phyloP scores from a whole-genome alignment of 2,329 filamentous ascomycete species.

The Aureobasidium sp. region DNA sequence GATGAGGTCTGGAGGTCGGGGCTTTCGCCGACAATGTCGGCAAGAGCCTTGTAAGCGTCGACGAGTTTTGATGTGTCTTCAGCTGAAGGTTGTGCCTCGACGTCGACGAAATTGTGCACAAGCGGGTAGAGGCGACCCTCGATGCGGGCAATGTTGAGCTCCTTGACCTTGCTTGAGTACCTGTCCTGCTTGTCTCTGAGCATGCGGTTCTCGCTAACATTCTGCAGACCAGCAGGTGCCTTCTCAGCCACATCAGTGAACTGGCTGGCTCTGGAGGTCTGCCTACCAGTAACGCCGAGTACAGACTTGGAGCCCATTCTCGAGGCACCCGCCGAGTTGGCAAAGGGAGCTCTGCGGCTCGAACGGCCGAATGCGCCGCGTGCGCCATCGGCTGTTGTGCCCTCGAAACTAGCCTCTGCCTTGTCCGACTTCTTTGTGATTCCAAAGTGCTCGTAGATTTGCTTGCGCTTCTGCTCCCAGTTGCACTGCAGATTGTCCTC shows the following conservation, averaged over 20 bases:
- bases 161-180: constrained; percentile 70
- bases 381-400: constrained; percentile 28
- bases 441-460: constrained; percentile 94
- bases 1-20: constrained; percentile 50
- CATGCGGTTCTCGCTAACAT: constrained; percentile 62
- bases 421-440: constrained; percentile 46
- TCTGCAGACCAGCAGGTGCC: constrained; percentile 37
- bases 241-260: constrained; percentile 40
- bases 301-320: constrained; percentile 70
- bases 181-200: constrained; percentile 75
- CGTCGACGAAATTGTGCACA: constrained; percentile 64
- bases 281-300: constrained; percentile 68
- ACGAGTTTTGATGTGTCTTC: constrained; percentile 55
- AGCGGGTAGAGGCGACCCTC: constrained; percentile 62
- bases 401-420: constrained; percentile 25
- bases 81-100: constrained; percentile 63
- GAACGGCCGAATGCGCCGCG: constrained; percentile 44
- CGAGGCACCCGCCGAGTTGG: constrained; percentile 39
- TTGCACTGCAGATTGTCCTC: constrained; percentile 93
- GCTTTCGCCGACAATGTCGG: constrained; percentile 69
- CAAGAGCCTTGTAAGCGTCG: constrained; percentile 74
- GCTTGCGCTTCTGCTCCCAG: constrained; percentile 87
- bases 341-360: constrained; percentile 34
- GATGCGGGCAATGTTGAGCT: constrained; percentile 65
- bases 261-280: constrained; percentile 24